Evolutionary conservation across 768 basidiomycete genomes (phyloP).

Genomic region (Collybia nuda): DNA sequence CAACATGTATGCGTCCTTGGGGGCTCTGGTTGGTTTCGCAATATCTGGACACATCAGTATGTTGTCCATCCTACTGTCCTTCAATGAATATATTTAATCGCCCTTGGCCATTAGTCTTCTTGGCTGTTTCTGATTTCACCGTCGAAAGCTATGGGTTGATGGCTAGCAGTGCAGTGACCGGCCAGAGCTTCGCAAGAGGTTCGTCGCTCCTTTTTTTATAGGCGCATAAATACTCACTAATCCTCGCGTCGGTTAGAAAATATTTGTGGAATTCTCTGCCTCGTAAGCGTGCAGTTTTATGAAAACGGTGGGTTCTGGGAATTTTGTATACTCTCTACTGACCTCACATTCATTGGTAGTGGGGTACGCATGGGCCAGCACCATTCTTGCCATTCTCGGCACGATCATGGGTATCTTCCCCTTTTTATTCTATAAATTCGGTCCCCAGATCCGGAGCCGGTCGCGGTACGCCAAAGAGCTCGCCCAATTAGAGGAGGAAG

Average conservation of each 20-base stretch:
- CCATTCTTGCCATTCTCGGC: constrained; percentile 17
- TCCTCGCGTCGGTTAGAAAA: constrained; percentile 10
- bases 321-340: background rate
- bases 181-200: constrained; percentile 22
- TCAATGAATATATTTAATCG: background rate
- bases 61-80: background rate
- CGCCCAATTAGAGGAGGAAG: constrained; percentile 16
- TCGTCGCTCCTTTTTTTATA: background rate
- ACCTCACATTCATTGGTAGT: constrained; percentile 6
- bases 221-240: background rate
- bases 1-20: constrained; percentile 18
- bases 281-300: constrained; percentile 16
- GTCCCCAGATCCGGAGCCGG: constrained; percentile 14
- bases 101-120: constrained; percentile 8
- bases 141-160: constrained; percentile 20
- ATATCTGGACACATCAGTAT: constrained; percentile 20
- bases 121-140: constrained; percentile 20
- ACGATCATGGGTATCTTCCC: constrained; percentile 18
- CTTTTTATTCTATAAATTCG: constrained; percentile 18
- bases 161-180: constrained; percentile 21
- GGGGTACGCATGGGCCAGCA: constrained; percentile 19
- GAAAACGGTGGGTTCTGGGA: constrained; percentile 10
- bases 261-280: constrained; percentile 16
- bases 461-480: constrained; percentile 20
- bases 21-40: constrained; percentile 15